phyloP scores from a whole-genome alignment of 2,329 filamentous ascomycete genomes.

The Colletotrichum cordylinicola region DNA sequence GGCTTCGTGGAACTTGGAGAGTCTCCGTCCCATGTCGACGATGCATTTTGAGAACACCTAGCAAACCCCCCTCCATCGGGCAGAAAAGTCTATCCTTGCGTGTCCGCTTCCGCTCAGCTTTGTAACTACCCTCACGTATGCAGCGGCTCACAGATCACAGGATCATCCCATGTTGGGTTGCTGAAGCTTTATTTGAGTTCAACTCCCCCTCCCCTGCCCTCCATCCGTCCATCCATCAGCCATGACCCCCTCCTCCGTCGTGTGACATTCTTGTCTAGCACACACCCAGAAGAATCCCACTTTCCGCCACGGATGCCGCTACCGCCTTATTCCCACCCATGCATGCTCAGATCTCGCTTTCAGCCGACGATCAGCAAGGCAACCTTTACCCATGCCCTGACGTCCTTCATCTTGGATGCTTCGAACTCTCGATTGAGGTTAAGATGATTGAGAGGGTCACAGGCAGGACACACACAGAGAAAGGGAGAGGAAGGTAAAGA shows the following conservation, averaged over 20 bases:
- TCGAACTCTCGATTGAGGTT: neutral
- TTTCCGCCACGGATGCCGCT: neutral
- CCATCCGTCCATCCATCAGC: neutral
- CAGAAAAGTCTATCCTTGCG: neutral
- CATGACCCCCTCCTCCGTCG: neutral
- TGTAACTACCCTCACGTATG: neutral
- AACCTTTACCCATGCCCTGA: neutral
- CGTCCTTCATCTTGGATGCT: neutral
- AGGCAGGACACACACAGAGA: neutral
- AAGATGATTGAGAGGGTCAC: neutral
- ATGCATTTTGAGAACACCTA: neutral
- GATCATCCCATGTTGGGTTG: conserved; percentile 13
- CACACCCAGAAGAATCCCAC: neutral
- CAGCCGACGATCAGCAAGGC: neutral
- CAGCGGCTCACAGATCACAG: conserved; percentile 17
- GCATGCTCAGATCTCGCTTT: neutral
- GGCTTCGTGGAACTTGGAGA: neutral
- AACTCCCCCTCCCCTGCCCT: neutral
- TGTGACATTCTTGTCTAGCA: neutral
- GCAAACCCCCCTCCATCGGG: neutral
- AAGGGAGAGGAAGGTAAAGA: neutral
- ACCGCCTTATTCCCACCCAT: neutral
- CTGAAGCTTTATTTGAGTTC: neutral
- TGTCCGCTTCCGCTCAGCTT: neutral
- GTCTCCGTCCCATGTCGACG: conserved; percentile 3